phyloP scores from a whole-genome alignment of 768 basidiomycete genomes.

The Hericium coralloides region DNA sequence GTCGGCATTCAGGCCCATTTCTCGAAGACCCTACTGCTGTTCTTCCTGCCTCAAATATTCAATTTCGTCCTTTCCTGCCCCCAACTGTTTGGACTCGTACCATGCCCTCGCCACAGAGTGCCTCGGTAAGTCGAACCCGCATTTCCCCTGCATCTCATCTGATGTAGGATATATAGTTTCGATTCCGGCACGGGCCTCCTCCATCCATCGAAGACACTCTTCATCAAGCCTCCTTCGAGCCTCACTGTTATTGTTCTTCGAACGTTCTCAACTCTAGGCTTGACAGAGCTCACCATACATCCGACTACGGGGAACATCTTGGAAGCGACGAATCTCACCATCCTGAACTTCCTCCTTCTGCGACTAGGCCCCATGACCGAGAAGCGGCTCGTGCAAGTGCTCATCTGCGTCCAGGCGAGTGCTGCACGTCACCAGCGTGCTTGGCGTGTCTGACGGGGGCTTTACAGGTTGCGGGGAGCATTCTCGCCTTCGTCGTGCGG shows the following conservation, averaged over 20 bases:
- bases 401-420: slow-evolving; percentile 70
- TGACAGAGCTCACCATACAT: slow-evolving; percentile 56
- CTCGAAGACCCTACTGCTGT: slow-evolving; percentile 90
- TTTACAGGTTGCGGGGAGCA: slow-evolving; percentile 60
- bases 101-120: slow-evolving; percentile 90
- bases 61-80: slow-evolving; percentile 94
- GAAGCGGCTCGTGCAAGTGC: slow-evolving; percentile 58
- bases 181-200: slow-evolving; percentile 69
- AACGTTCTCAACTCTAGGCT: slow-evolving; percentile 49
- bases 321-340: slow-evolving; percentile 82
- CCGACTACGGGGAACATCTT: slow-evolving; percentile 47
- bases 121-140: slow-evolving; percentile 52
- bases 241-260: slow-evolving; percentile 48
- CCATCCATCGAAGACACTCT: slow-evolving; percentile 61
- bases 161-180: slow-evolving; percentile 39
- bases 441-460: not conserved
- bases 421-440: not conserved
- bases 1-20: slow-evolving; percentile 97
- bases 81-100: slow-evolving; percentile 88
- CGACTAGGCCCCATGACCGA: slow-evolving; percentile 81
- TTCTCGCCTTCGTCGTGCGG: slow-evolving; percentile 75
- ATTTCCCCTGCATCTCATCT: not conserved
- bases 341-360: slow-evolving; percentile 80
- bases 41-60: slow-evolving; percentile 97
- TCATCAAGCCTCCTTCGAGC: slow-evolving; percentile 48